These are phyloP conservation scores for Periglandula ipomoeae DNA, from an alignment of 2,329 filamentous ascomycete species.

Conservation along the genomic window DNA sequence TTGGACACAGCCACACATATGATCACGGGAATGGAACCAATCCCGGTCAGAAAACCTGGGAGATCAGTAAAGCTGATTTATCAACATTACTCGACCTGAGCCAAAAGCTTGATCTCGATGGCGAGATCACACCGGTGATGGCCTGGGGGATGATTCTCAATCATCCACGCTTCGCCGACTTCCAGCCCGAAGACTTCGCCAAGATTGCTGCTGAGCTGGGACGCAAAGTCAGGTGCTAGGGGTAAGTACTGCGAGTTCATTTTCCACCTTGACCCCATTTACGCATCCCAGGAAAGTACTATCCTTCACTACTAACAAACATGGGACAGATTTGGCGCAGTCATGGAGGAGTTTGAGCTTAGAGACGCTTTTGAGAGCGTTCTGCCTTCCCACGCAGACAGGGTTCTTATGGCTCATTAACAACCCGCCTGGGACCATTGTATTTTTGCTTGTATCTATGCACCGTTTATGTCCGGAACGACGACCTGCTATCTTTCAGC, in stretches of 20 bases:
- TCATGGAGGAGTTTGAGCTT: constrained; percentile 60
- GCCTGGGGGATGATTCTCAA: constrained; percentile 76
- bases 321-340: constrained; percentile 48
- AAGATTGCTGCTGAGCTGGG: constrained; percentile 64
- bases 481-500: neutral
- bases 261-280: neutral
- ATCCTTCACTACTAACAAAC: neutral
- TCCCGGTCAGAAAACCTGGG: constrained; percentile 64
- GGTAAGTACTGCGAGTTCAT: constrained; percentile 47
- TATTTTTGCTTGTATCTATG: neutral
- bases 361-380: constrained; percentile 68
- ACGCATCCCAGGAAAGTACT: neutral
- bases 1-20: constrained; percentile 36
- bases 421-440: neutral
- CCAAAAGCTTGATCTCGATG: constrained; percentile 70
- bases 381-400: constrained; percentile 13
- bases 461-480: neutral
- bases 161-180: constrained; percentile 57
- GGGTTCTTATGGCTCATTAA: constrained; percentile 11
- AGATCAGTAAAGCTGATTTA: constrained; percentile 67
- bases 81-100: constrained; percentile 78
- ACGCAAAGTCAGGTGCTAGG: constrained; percentile 83
- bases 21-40: constrained; percentile 15
- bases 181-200: constrained; percentile 61
- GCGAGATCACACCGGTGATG: constrained; percentile 92